Evolutionary conservation across 495 filamentous ascomycete genomes (phyloP).

Genomic region (Tuber melanosporum): DNA sequence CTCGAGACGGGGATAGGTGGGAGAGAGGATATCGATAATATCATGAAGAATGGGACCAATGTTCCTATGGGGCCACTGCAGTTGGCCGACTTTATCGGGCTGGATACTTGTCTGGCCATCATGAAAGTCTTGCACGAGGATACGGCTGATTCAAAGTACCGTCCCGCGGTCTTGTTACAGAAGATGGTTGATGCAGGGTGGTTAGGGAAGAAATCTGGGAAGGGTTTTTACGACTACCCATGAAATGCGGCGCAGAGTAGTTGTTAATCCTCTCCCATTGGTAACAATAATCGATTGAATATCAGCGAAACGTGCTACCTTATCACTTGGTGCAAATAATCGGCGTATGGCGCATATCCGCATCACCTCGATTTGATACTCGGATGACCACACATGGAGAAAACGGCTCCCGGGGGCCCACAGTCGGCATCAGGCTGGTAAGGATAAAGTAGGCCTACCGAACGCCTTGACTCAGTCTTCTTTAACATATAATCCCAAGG

Average conservation of each 20-base stretch:
- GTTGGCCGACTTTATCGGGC: slow-evolving; percentile 92
- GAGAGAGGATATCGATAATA: slow-evolving; percentile 85
- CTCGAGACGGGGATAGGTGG: slow-evolving; percentile 85
- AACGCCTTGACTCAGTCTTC: background rate
- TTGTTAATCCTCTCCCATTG: background rate
- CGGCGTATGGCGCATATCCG: background rate
- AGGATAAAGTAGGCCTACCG: background rate
- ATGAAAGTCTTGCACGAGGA: slow-evolving; percentile 93
- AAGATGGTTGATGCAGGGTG: slow-evolving; percentile 99
- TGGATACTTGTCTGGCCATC: slow-evolving; percentile 93
- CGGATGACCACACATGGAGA: background rate
- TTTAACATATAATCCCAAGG: background rate
- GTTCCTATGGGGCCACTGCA: slow-evolving; percentile 96
- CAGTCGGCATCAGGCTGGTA: background rate
- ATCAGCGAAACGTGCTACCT: background rate
- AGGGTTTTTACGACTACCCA: slow-evolving; percentile 85
- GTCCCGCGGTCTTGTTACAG: slow-evolving; percentile 72
- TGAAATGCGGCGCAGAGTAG: background rate
- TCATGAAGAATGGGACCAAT: slow-evolving; percentile 99
- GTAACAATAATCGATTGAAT: background rate
- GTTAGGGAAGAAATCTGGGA: slow-evolving; percentile 95
- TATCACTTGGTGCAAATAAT: background rate
- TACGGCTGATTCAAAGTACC: slow-evolving; percentile 91
- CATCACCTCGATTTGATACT: background rate
- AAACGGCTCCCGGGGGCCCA: background rate